A percentile compares a stretch with the other conserved stretches of the same genome.
Conservation (phyloP, 1,284 basidiomycete species). For the Microbotryum saponariae region DNA sequence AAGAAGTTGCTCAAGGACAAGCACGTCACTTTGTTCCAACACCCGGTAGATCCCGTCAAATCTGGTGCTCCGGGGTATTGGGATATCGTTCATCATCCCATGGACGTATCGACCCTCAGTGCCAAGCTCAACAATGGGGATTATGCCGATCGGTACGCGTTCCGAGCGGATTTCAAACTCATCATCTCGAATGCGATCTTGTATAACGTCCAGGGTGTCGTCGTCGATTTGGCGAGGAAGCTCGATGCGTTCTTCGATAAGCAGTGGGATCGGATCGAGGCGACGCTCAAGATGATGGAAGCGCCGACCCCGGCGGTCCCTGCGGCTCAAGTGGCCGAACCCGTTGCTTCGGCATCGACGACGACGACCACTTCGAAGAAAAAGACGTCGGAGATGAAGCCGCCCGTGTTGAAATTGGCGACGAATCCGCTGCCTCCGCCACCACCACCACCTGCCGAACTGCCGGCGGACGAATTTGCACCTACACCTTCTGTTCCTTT, state of each 20-base stretch:
- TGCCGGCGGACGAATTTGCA: no score
- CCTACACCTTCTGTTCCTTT: no score
- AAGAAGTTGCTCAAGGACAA: constrained; percentile 68
- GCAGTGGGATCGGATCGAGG: constrained; percentile 62
- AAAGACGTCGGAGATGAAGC: constrained; percentile 24
- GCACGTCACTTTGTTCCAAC: constrained; percentile 63
- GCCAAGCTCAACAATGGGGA: constrained; percentile 75
- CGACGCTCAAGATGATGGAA: constrained; percentile 54
- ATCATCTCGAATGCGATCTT: constrained; percentile 81
- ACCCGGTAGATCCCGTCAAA: constrained; percentile 62
- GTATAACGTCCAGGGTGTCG: constrained; percentile 70
- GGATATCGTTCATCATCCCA: constrained; percentile 80
- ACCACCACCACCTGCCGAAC: constrained; percentile 10
- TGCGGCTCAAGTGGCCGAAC: not conserved
- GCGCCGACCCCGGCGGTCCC: not conserved
- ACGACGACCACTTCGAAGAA: constrained; percentile 4
- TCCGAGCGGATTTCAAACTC: constrained; percentile 78
- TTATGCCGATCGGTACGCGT: constrained; percentile 75
- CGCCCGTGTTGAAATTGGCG: constrained; percentile 17
- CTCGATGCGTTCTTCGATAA: constrained; percentile 79
- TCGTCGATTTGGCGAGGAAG: constrained; percentile 65
- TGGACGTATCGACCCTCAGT: constrained; percentile 85
- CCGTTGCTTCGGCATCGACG: not conserved
- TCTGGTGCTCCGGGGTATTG: constrained; percentile 54
- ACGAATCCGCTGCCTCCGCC: constrained; percentile 21